These are phyloP conservation scores for Candida morakotiae DNA, from an alignment of 805 yeast genomes.

Conservation along the genomic window DNA sequence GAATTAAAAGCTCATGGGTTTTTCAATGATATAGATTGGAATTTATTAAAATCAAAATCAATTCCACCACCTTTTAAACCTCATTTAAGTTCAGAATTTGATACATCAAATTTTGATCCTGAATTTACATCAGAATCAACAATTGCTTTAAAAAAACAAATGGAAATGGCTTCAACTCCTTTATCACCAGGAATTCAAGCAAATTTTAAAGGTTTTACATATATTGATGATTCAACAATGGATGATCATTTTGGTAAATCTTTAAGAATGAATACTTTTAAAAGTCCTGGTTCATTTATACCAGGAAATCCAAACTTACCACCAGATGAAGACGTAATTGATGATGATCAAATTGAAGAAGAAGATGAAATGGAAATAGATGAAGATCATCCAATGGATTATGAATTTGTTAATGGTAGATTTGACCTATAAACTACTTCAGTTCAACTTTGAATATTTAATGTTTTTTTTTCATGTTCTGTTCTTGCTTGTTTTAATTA, in stretches of 20 bases:
- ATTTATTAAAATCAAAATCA: conserved; percentile 65
- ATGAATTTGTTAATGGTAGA: conserved; percentile 84
- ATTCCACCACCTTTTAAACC: conserved; percentile 98
- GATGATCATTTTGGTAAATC: conserved; percentile 69
- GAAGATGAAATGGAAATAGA: conserved; percentile 35
- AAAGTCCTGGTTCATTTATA: conserved; percentile 63
- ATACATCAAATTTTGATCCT: conserved; percentile 96
- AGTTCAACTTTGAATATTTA: not conserved
- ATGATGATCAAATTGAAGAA: conserved; percentile 54
- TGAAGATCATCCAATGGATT: conserved; percentile 63
- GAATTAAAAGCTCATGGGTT: conserved; percentile 91
- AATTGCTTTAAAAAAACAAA: conserved; percentile 66
- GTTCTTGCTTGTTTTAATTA: conserved; percentile 1
- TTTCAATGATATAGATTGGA: conserved; percentile 91
- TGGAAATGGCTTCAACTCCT: conserved; percentile 70
- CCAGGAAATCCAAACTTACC: conserved; percentile 79
- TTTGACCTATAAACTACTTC: conserved; percentile 57
- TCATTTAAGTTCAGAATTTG: conserved; percentile 83
- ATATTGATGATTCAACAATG: conserved; percentile 89
- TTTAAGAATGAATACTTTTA: conserved; percentile 35
- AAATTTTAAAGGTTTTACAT: conserved; percentile 94
- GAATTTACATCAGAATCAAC: conserved; percentile 93
- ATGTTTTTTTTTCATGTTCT: not conserved
- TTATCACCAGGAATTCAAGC: conserved; percentile 93
- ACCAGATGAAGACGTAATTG: conserved; percentile 80